phyloP scores from a whole-genome alignment of 495 filamentous ascomycete genomes.

The Astrocystis sublimbata region DNA sequence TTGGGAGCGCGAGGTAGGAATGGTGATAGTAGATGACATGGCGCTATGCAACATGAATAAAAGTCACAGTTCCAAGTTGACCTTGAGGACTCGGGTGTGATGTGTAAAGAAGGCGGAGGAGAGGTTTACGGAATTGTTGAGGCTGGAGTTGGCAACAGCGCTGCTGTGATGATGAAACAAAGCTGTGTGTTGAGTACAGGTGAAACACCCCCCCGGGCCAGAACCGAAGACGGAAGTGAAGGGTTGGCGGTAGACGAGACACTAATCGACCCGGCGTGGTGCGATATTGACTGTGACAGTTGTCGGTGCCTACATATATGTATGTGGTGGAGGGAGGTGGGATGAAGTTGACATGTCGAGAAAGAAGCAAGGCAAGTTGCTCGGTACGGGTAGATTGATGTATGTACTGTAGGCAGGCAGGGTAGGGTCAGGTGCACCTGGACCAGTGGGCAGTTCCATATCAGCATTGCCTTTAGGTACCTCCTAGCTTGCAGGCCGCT shows the following conservation, averaged over 20 bases:
- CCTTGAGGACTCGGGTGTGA: background rate
- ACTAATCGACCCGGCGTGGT: background rate
- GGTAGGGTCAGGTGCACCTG: slow-evolving; percentile 14
- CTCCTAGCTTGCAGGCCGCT: slow-evolving; percentile 1
- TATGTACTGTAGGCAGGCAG: background rate
- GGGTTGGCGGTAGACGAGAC: background rate
- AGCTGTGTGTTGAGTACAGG: background rate
- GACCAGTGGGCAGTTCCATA: background rate
- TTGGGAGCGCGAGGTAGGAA: slow-evolving; percentile 44
- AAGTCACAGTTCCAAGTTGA: background rate
- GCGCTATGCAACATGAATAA: slow-evolving; percentile 2
- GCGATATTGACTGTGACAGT: background rate
- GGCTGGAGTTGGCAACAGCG: background rate
- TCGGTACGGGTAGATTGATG: background rate
- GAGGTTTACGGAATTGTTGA: background rate
- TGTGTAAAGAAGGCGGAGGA: background rate
- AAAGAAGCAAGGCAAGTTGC: background rate
- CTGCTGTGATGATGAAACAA: slow-evolving; percentile 9
- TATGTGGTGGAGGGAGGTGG: background rate
- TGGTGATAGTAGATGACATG: slow-evolving; percentile 57
- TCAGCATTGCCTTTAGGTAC: background rate
- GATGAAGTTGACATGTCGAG: slow-evolving; percentile 1
- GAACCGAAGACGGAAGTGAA: slow-evolving; percentile 5
- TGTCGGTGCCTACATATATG: background rate
- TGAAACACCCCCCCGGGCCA: slow-evolving; percentile 5